Base-by-base conservation (phyloP, 176 grass and related monocot species). In the Typha latifolia region DNA sequence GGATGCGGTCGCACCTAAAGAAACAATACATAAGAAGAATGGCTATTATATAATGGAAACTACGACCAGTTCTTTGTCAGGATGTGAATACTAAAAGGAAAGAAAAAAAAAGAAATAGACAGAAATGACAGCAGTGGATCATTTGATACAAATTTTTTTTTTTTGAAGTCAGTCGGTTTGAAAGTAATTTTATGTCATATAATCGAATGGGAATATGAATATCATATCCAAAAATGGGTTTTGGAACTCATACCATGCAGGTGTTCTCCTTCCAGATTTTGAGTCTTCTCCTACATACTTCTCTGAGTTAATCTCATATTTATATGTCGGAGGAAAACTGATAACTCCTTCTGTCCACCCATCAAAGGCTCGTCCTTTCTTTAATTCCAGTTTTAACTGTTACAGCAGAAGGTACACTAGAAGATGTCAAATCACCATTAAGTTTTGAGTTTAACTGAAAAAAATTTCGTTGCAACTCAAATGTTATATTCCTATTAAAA, bases 321-420 rank as follows among this genome's bases (percentile, higher is more conserved):
- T 97, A 24, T 97, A 97, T 49, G 93, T 97, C 51, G 93, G 93
- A 14, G 88, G 81, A 34, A 97, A 97, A 26, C 31, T 87, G 51
- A 97, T 78, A 49, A 21, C 62, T 50, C 88, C 93, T 84, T 97
- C 93, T 0, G 43, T 73, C 93, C 93, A 97, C n/a, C 93, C 85
- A 6, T 89, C 85, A 79, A 97, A 97, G 27, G 63, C 66, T 53
- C 61, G 69, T 24, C 93, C 83, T 81, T 92, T 73, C 74, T 79
- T 80, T 62, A 90, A 23, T 78, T 97, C 88, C 49, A 72, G 68
- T 61, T 81, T 92, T 64, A 97, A 78, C 88, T 97, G 74, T 71
- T 65, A 78, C 15, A 78, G 16, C 18, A 75, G 57, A 61, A 70
- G 24, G 27, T 64, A 22, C 24, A 15, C 22, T 59, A 59, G 43